Evolutionary conservation across 495 filamentous ascomycete genomes (phyloP), one percentile per base, ranked within the genome.

Genomic region (Penicillium fimorum): DNA sequence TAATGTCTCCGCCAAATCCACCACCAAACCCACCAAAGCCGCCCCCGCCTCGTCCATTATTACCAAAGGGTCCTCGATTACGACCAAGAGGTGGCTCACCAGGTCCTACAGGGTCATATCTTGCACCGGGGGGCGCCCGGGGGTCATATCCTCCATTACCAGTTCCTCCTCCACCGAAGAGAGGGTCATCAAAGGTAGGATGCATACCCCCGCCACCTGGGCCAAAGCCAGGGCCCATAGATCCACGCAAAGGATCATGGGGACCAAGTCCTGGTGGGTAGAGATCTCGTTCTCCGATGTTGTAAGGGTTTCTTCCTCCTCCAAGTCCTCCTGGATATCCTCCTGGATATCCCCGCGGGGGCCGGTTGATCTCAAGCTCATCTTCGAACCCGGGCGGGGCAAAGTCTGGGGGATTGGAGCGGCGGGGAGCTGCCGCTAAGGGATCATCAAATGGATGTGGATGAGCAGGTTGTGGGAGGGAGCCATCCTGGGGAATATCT

Each of bases 351-450:
- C 82, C 80, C 17, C 83, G 82, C 1, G 82, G 81, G 2, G 86
- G 90, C 1, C 83, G 76, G 47, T 88, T 82, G 47, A 97, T 79
- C 50, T 97, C 90, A 64, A 89, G 90, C 61, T 96, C 92, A 73
- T 97, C 92, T 56, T 97, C 94, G 63, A 97, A 97, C 18, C 83
- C 91, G 4, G 94, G 94, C 0, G 91, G 90, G 0, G 86, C 81
- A 59, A 95, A 90, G 53, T 92, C 92, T 1, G 79, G 70, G 18
- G 91, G 92, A 25, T 85, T 70, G 1, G 88, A 88, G 9, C 76
- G 80, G n/a, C 80, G 79, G 0, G 87, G 87, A 5, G 70, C 77
- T 3, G 75, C 76, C 4, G 84, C 82, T 7, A 92, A 76, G 11
- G 88, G 88, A 61, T 88, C 84, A 62, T 83, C 76, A 68, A 87